Conservation (phyloP, 495 filamentous ascomycete species). For the Annulohypoxylon stygium region DNA sequence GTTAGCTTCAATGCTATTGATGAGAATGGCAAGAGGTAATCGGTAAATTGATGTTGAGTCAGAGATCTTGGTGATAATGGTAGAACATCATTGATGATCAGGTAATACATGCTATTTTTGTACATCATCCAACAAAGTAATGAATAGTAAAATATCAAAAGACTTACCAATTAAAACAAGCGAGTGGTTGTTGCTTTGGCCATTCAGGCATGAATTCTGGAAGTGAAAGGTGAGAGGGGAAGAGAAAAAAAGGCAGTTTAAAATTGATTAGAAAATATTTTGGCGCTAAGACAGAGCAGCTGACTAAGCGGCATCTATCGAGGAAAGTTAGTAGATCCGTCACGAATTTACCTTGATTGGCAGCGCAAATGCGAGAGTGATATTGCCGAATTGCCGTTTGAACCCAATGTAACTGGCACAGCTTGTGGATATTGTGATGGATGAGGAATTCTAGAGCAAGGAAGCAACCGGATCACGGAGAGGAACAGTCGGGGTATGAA, state of each 20-base stretch:
- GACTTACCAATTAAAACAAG: slow-evolving; percentile 33
- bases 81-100: slow-evolving; percentile 64
- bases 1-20: slow-evolving; percentile 41
- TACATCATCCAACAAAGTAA: slow-evolving; percentile 58
- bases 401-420: background rate
- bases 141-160: slow-evolving; percentile 5
- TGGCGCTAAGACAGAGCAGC: slow-evolving; percentile 21
- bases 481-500: slow-evolving; percentile 42
- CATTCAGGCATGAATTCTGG: slow-evolving; percentile 4
- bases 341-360: background rate
- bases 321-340: slow-evolving; percentile 10
- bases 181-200: background rate
- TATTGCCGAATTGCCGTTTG: background rate
- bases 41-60: slow-evolving; percentile 54
- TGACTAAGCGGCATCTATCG: slow-evolving; percentile 32
- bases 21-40: slow-evolving; percentile 30
- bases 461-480: slow-evolving; percentile 14
- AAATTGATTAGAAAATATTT: background rate
- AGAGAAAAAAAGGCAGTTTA: slow-evolving; percentile 14
- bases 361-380: background rate
- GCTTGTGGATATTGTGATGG: background rate
- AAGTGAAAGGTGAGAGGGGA: slow-evolving; percentile 7
- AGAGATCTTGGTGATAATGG: slow-evolving; percentile 73
- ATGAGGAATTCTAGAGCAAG: background rate
- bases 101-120: slow-evolving; percentile 77